A percentile compares a stretch with the other conserved stretches of the same genome.
phyloP scores from a whole-genome alignment of 2,329 filamentous ascomycete genomes.

The Exophiala spinifera region DNA sequence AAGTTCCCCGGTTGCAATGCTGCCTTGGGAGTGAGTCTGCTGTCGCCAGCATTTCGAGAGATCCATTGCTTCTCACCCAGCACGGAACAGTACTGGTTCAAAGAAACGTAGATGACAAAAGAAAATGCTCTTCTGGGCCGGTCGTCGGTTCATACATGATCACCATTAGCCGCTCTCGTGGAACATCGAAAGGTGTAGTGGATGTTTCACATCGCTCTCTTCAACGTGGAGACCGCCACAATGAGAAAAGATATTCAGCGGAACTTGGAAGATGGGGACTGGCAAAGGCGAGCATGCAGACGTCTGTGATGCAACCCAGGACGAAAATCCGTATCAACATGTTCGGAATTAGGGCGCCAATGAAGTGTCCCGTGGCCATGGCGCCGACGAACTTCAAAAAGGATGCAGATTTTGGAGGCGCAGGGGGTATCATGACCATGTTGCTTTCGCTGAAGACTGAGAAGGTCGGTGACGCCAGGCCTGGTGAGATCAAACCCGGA shows the following conservation, averaged over 20 bases:
- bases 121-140: too few species aligned
- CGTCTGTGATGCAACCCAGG: slow-evolving; percentile 24
- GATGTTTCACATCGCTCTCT: not conserved
- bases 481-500: slow-evolving; percentile 11
- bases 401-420: slow-evolving; percentile 16
- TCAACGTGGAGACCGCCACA: slow-evolving; percentile 7
- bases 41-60: too few species aligned
- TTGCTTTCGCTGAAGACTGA: slow-evolving; percentile 20
- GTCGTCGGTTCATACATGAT: too few species aligned
- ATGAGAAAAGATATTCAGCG: slow-evolving; percentile 17
- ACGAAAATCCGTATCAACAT: slow-evolving; percentile 21
- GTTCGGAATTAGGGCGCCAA: slow-evolving; percentile 22
- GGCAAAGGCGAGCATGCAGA: slow-evolving; percentile 22
- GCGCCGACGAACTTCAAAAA: slow-evolving; percentile 19
- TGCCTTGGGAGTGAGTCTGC: too few species aligned
- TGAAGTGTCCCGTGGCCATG: slow-evolving; percentile 23
- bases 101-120: too few species aligned
- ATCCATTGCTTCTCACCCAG: too few species aligned
- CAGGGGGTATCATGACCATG: slow-evolving; percentile 19
- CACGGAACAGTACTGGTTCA: too few species aligned
- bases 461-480: slow-evolving; percentile 19
- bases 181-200: too few species aligned
- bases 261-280: slow-evolving; percentile 24
- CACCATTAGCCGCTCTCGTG: too few species aligned
- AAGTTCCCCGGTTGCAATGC: too few species aligned